Evolutionary conservation across 768 basidiomycete species (phyloP), one percentile per base, ranked within the genome.

Genomic region (Suillus luteus): DNA sequence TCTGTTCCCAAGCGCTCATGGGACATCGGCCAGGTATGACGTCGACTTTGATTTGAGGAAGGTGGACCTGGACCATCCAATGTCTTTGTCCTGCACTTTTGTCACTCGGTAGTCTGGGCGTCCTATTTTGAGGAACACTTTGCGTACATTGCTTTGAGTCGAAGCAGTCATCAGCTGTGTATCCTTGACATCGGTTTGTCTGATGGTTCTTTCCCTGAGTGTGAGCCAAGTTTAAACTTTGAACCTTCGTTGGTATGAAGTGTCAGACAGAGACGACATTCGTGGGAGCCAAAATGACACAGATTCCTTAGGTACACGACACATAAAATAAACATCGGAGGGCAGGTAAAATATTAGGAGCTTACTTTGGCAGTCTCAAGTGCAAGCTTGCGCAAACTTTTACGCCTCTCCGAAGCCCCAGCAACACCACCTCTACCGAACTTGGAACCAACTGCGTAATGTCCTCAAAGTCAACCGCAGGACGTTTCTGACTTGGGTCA

Each of bases 191-290:
- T 99, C 97, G 67, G 74, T 99, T 99, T 4, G 96, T 99, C 75
- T 99, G 97, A 75, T 99, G 97, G 74, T 99, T 99, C 81, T 99
- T 99, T 24, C 97, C 97, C 80, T 99, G 97, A 0, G 97, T 99
- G 71, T 99, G 96, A 0, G 97, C 97, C 54, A 99, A 90, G 75
- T 99, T 98, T 15, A 95, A 97, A 22, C 97, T 97, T 78, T 99
- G 96, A 97, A 22, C 97, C 97, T 78, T 99, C 97, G 71, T 98
- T 98, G n/a, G 96, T 98, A 79, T 99, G 96, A 12, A 99, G 85
- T 0, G 97, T 99, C 55, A 99, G 80, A 76, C 97, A 99, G 33
- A 99, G 85, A 71, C 96, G 93, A 81, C 97, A 99, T 86, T 99
- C 96, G 44, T 99, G 86, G 9, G 95, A 98, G 44, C 97, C 96